Base-by-base conservation (phyloP, 495 filamentous ascomycete genomes). In the Penicillium cinerascens region DNA sequence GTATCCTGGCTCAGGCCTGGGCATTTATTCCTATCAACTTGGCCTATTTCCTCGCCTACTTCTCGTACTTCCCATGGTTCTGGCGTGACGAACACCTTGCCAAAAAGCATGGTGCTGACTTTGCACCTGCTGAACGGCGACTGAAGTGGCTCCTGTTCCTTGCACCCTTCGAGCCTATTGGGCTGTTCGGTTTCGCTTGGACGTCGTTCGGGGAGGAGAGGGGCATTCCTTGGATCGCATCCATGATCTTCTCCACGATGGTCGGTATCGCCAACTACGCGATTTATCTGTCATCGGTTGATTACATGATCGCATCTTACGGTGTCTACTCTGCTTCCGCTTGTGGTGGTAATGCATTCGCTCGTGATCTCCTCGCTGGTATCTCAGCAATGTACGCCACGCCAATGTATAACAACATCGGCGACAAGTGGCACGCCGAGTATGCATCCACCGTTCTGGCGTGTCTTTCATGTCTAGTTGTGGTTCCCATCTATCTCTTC, bases 231-330 rank as follows among this genome's bases (percentile, higher is more conserved):
- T 87, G 84, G 84, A 81, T 82, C 23, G 79, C 71, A 16, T 76
- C 81, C 4, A 82, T 84, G 80, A 65, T 86, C 15, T 82, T 81
- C 44, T 78, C 76, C 0, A 65, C 66, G 8, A 69, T 83, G 44
- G 80, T 87, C 45, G 83, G 80, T 20, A 82, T 85, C 42, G 82
- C 83, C 36, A 85, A 86, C 57, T 87, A 82, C 55, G 72, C 77
- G 47, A 85, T 87, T 52, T 87, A 87, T 66, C 83, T 89, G 73
- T 85, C 84, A 9, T 86, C 87, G 0, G 86, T 90, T 50, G 87
- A 91, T 51, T 91, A 91, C 67, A 89, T 89, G 86, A 81, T 90
- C 47, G 82, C 79, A 42, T 76, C 85, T 1, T 90, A 91, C 60
- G 87, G 87, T 6, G 83, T 82, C 4, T 90, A 88, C 65, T 83